Conservation (phyloP, 768 basidiomycete species). For the Scleroderma bovista region DNA sequence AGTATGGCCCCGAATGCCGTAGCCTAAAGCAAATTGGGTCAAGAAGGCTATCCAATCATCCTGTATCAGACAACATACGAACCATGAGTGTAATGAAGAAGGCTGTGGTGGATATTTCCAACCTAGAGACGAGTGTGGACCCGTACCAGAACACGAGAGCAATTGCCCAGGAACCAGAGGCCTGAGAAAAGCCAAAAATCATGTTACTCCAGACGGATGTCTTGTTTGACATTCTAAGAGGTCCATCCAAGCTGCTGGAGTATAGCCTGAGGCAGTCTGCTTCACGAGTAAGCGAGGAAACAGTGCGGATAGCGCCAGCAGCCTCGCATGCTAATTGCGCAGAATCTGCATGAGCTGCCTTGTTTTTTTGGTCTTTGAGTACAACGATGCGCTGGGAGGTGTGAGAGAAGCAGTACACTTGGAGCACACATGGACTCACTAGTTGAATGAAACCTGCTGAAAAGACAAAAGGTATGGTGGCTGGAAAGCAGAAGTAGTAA, state of each 20-base stretch:
- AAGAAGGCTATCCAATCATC: neutral
- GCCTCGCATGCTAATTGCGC: slow-evolving; percentile 92
- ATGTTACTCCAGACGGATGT: slow-evolving; percentile 60
- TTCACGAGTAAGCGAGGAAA: slow-evolving; percentile 84
- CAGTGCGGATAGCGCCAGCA: slow-evolving; percentile 84
- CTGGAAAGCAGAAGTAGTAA: slow-evolving; percentile 27
- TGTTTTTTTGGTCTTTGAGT: slow-evolving; percentile 80
- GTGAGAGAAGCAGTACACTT: slow-evolving; percentile 1
- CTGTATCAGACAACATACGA: neutral
- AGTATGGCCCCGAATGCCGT: slow-evolving; percentile 79
- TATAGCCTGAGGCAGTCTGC: slow-evolving; percentile 67
- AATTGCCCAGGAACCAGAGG: slow-evolving; percentile 73
- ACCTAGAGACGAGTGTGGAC: slow-evolving; percentile 50
- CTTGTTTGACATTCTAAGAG: slow-evolving; percentile 58
- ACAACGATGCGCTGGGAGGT: slow-evolving; percentile 66
- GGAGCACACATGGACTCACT: slow-evolving; percentile 31
- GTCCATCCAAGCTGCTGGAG: slow-evolving; percentile 63
- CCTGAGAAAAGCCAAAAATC: slow-evolving; percentile 72
- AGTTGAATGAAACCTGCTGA: slow-evolving; percentile 81
- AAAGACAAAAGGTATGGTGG: slow-evolving; percentile 62
- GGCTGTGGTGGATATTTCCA: slow-evolving; percentile 47
- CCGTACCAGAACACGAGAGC: slow-evolving; percentile 82
- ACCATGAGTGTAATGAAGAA: slow-evolving; percentile 89
- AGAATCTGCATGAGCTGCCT: slow-evolving; percentile 69
- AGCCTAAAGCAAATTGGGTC: slow-evolving; percentile 36